Base-by-base conservation (phyloP, 176 grass and related monocot genomes). In the Musa acuminata region DNA sequence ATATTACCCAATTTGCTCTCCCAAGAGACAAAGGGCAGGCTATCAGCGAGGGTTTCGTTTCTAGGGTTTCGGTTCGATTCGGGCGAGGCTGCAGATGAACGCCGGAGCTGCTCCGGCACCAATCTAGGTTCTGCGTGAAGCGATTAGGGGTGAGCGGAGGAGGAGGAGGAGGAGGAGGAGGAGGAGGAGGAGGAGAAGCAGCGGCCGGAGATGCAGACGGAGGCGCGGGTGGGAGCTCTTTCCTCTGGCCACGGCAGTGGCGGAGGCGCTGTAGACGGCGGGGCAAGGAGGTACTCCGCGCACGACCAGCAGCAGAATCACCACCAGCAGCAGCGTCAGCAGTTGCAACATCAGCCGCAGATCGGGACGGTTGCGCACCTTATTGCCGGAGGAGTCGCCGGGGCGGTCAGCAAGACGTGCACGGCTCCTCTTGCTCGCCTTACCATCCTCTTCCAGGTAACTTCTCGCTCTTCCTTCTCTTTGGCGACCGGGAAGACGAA, bases 391-490 rank as follows among this genome's bases (percentile, higher is more conserved):
- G 95, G 95, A 22, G 80, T 99, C 13, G 95, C 95, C 8, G 95
- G 95, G 23, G 91, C 91, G 11, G 78, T 99, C 22, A 99, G 90
- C 88, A 99, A 99, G 86, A 99, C 95, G 58, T 99, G 95, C 84
- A 99, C 95, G 19, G 95, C 95, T 35, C 95, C 90, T 54, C 91
- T 99, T 13, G 88, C 88, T 6, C 91, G 95, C 52, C 91, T 99
- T 27, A 99, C 95, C 51, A 99, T 99, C 72, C 91, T 99, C 49
- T 91, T 94, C 72, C 90, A 99, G 95, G 95, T 98, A 64, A 8
- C 22, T 8, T 1, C 23, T 55, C 52, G 48, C 51, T 20, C 35
- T 43, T 43, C 19, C 8, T 12, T 1, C 25, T 49, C 17, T 72
- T 62, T 82, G 64, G 12, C 25, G 6, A 27, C 1, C 14, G 35